Evolutionary conservation across 2,329 filamentous ascomycete genomes (phyloP).

Genomic region (Pyrenophora graminea): DNA sequence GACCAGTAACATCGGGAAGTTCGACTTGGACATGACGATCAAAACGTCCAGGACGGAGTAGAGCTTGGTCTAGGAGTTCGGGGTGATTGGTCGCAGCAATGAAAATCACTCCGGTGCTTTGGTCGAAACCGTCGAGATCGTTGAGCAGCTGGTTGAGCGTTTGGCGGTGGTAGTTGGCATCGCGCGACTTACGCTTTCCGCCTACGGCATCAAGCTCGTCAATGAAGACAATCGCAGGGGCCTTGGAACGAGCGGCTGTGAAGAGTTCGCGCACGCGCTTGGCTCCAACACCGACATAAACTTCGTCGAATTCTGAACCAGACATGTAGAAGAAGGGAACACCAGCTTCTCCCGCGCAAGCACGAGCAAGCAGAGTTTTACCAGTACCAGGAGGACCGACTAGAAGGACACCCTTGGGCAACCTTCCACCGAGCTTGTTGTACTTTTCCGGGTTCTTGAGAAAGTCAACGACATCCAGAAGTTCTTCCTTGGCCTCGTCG

Average conservation of each 20-base stretch:
- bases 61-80: slow-evolving; percentile 88
- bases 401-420: slow-evolving; percentile 94
- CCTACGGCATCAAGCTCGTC: slow-evolving; percentile 95
- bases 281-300: slow-evolving; percentile 95
- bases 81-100: slow-evolving; percentile 97
- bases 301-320: slow-evolving; percentile 96
- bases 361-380: slow-evolving; percentile 93
- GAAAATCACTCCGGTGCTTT: slow-evolving; percentile 92
- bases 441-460: slow-evolving; percentile 92
- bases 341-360: slow-evolving; percentile 93
- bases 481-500: slow-evolving; percentile 96
- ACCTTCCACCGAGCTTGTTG: slow-evolving; percentile 89
- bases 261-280: slow-evolving; percentile 97
- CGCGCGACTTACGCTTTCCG: slow-evolving; percentile 87
- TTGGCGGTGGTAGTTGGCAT: slow-evolving; percentile 94
- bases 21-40: slow-evolving; percentile 89
- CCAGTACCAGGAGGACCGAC: slow-evolving; percentile 96
- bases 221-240: slow-evolving; percentile 92
- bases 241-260: slow-evolving; percentile 77
- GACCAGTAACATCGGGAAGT: slow-evolving; percentile 89
- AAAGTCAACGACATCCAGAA: slow-evolving; percentile 96
- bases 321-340: slow-evolving; percentile 99
- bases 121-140: slow-evolving; percentile 94
- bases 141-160: slow-evolving; percentile 96
- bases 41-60: slow-evolving; percentile 92